A percentile compares a stretch with the other conserved stretches of the same genome.
phyloP scores from a whole-genome alignment of 306 rosid genomes.

The Astragalus membranaceus region DNA sequence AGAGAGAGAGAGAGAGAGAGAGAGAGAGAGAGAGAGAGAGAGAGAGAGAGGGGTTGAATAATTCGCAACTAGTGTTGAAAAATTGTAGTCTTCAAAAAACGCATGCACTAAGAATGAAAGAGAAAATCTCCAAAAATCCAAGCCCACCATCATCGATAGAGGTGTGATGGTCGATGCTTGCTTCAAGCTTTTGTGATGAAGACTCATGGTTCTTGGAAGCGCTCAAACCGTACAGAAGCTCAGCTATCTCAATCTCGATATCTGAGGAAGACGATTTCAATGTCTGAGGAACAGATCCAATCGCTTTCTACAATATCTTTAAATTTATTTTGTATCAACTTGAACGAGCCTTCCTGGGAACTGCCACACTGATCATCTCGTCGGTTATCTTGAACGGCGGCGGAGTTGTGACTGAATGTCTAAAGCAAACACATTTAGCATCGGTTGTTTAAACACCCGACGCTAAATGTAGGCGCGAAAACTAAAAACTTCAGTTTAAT shows the following conservation, averaged over 20 bases:
- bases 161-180: not conserved
- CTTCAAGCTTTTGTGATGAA: no score
- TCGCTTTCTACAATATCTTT: conserved; percentile 33
- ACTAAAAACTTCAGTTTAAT: no score
- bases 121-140: conserved; percentile 4
- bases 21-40: no score
- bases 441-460: no score
- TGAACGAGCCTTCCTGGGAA: conserved; percentile 84
- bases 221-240: conserved; percentile 54
- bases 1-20: no score
- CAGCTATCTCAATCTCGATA: conserved; percentile 74
- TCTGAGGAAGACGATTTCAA: conserved; percentile 36
- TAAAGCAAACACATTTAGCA: no score
- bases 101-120: no score
- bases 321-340: conserved; percentile 22
- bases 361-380: conserved; percentile 46
- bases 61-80: no score
- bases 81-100: conserved; percentile 14
- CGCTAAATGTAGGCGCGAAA: no score
- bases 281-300: conserved; percentile 26
- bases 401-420: no score
- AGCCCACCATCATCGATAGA: conserved; percentile 26
- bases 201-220: conserved; percentile 34
- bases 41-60: no score
- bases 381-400: conserved; percentile 28